phyloP scores from a whole-genome alignment of 1,284 basidiomycete genomes.

The Leucoagaricus sp. region DNA sequence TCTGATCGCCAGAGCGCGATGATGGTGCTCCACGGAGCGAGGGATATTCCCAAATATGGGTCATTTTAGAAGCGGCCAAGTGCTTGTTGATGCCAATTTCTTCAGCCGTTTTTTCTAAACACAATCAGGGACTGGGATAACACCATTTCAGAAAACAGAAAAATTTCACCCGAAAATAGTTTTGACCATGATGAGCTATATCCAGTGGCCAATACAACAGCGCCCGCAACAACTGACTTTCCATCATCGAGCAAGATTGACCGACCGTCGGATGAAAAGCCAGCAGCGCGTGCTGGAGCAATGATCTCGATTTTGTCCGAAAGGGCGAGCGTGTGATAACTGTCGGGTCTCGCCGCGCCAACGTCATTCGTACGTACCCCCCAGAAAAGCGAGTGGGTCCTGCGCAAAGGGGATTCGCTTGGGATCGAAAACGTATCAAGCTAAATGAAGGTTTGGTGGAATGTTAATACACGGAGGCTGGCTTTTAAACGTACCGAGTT shows the following conservation, averaged over 20 bases:
- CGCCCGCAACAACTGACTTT: constrained; percentile 38
- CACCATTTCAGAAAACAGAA: neutral
- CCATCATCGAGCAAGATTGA: constrained; percentile 46
- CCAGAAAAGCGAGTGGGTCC: constrained; percentile 47
- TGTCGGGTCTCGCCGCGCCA: constrained; percentile 38
- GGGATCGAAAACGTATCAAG: constrained; percentile 40
- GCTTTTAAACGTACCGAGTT: constrained; percentile 19
- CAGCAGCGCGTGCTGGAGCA: constrained; percentile 41
- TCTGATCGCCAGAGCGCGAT: constrained; percentile 1
- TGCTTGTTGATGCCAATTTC: constrained; percentile 41
- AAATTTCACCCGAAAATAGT: constrained; percentile 44
- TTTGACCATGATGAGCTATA: constrained; percentile 53
- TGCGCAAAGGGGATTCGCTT: constrained; percentile 45
- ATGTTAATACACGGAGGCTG: neutral
- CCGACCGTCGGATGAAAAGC: constrained; percentile 40
- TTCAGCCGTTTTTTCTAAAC: constrained; percentile 35
- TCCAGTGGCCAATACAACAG: constrained; percentile 58
- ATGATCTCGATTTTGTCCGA: constrained; percentile 45
- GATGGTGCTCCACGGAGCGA: constrained; percentile 29
- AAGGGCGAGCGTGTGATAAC: constrained; percentile 41
- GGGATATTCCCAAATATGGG: constrained; percentile 35
- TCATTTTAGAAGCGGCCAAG: constrained; percentile 16
- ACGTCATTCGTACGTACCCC: constrained; percentile 52
- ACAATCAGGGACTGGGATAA: neutral
- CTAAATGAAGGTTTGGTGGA: constrained; percentile 25